Conservation (phyloP, 352 stramenopile genomes). For the Globisporangium cystogenes region DNA sequence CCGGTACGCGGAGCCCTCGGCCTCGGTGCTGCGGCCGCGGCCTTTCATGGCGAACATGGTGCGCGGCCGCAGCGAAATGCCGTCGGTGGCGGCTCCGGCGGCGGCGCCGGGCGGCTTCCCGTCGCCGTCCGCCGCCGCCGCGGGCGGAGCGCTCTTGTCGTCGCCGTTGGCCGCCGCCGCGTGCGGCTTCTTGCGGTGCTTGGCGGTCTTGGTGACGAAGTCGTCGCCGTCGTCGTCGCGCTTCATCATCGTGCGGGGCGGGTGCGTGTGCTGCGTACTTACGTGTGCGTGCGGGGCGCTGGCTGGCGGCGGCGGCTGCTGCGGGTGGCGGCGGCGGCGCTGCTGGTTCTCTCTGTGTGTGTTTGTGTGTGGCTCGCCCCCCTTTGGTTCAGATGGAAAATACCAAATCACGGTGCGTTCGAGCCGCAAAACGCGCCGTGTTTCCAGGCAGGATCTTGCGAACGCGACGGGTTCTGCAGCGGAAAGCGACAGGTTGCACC, state of each 20-base stretch:
- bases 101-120: constrained; percentile 3
- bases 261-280: background rate
- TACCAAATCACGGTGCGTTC: too few relatives aligned
- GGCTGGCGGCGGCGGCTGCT: background rate
- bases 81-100: constrained; percentile 12
- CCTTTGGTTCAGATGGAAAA: too few relatives aligned
- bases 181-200: constrained; percentile 60
- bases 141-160: constrained; percentile 1
- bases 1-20: constrained; percentile 60
- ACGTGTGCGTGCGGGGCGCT: too few relatives aligned
- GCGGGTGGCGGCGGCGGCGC: too few relatives aligned
- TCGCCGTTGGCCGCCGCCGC: constrained; percentile 8
- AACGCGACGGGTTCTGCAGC: too few relatives aligned
- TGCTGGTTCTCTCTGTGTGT: background rate
- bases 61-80: constrained; percentile 74
- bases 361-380: background rate
- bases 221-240: constrained; percentile 50
- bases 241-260: constrained; percentile 16
- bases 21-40: constrained; percentile 63
- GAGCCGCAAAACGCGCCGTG: too few relatives aligned
- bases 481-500: too few relatives aligned
- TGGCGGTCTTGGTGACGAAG: constrained; percentile 74
- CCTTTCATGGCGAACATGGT: constrained; percentile 89
- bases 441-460: too few relatives aligned
- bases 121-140: background rate